Conservation (phyloP, 176 grass and related monocot species). For the Dendrocalamus sinicus region DNA sequence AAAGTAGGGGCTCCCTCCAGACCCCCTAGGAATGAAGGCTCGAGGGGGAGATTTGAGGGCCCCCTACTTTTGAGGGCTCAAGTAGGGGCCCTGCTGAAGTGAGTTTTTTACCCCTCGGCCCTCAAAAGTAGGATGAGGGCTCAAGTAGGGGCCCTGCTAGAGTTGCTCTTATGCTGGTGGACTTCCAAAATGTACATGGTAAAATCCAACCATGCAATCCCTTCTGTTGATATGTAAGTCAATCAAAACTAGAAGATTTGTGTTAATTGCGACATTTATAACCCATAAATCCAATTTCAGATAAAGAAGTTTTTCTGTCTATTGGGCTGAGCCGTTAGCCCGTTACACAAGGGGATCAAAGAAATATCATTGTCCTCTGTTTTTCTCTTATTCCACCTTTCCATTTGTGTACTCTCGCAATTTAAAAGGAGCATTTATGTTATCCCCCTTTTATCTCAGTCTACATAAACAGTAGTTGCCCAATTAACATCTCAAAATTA, state of each 20-base stretch:
- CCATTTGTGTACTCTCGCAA: background rate
- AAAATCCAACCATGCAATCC: background rate
- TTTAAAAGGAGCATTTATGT: background rate
- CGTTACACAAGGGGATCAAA: background rate
- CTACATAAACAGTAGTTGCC: background rate
- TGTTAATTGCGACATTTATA: slow-evolving; percentile 10
- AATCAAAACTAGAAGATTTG: background rate
- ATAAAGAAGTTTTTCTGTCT: background rate
- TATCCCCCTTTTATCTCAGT: background rate
- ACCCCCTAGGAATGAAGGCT: no score
- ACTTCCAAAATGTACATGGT: background rate
- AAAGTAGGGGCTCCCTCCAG: no score
- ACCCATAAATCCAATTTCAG: background rate
- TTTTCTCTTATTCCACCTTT: background rate
- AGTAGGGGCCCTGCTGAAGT: no score
- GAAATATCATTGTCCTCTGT: background rate
- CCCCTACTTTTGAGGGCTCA: no score
- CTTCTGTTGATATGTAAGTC: background rate
- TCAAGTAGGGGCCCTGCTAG: no score
- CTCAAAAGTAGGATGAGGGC: no score
- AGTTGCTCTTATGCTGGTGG: background rate
- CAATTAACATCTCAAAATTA: background rate
- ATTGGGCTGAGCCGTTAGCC: background rate
- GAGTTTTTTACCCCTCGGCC: no score
- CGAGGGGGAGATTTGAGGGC: no score